Evolutionary conservation across 257 asterid genomes (phyloP).

Genomic region (Gentiana straminea): DNA sequence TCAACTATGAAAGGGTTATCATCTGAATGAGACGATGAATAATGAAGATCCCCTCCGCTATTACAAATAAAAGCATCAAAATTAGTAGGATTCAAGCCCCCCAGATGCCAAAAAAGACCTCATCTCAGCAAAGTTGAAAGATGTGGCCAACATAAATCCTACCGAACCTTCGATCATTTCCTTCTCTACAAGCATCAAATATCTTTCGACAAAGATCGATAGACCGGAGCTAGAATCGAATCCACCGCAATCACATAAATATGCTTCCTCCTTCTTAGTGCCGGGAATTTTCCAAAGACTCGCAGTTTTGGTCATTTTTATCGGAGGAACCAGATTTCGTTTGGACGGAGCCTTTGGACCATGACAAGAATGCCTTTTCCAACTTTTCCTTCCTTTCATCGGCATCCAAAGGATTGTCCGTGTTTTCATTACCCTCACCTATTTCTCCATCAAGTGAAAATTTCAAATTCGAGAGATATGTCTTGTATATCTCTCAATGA

Average conservation of each 20-base stretch:
- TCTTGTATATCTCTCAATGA: conserved; percentile 96
- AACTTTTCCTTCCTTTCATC: conserved; percentile 63
- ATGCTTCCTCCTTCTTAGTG: conserved; percentile 74
- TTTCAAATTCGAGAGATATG: conserved; percentile 82
- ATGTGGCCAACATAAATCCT: conserved; percentile 83
- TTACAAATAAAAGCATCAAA: conserved; percentile 97
- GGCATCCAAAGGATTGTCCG: conserved; percentile 43
- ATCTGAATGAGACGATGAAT: conserved; percentile 66
- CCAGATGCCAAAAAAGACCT: conserved; percentile 57
- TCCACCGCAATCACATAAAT: conserved; percentile 90
- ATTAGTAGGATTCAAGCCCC: conserved; percentile 54
- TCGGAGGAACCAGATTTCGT: conserved; percentile 37
- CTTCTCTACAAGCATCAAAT: conserved; percentile 52
- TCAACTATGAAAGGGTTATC: conserved; percentile 83
- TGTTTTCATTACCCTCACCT: conserved; percentile 42
- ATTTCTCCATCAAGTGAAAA: conserved; percentile 86
- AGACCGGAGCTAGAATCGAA: conserved; percentile 52
- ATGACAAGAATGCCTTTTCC: conserved; percentile 62
- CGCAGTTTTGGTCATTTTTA: conserved; percentile 48
- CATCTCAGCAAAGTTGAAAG: conserved; percentile 54
- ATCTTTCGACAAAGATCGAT: conserved; percentile 60
- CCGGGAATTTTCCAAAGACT: conserved; percentile 77
- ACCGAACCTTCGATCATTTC: conserved; percentile 77
- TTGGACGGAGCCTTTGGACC: conserved; percentile 54
- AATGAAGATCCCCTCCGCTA: conserved; percentile 96